phyloP scores from a whole-genome alignment of 305 asterid genomes.

The Striga hermonthica region DNA sequence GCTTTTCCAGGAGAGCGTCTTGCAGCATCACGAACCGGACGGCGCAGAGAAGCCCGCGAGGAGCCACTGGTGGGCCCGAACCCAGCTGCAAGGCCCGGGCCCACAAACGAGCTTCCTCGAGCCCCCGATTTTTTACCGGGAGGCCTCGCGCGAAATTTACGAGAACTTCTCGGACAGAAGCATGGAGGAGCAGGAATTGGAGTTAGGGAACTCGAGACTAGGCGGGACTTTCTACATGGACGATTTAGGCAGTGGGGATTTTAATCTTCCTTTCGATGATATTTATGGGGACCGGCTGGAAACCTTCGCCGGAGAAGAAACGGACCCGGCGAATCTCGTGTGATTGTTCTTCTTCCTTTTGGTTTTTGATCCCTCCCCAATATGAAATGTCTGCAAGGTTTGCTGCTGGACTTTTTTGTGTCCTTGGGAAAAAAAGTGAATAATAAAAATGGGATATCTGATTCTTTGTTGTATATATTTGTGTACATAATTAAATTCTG shows the following conservation, averaged over 20 bases:
- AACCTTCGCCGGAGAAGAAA: constrained; percentile 37
- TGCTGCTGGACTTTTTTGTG: background rate
- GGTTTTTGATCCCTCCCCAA: constrained; percentile 14
- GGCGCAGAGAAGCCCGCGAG: constrained; percentile 32
- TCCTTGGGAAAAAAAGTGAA: constrained; percentile 4
- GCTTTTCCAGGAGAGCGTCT: constrained; percentile 61
- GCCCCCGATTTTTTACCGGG: constrained; percentile 61
- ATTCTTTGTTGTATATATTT: constrained; percentile 60
- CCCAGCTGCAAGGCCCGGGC: constrained; percentile 33
- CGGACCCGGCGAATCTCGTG: constrained; percentile 47
- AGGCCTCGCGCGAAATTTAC: constrained; percentile 28
- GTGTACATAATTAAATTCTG: constrained; percentile 35
- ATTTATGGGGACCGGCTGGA: constrained; percentile 28
- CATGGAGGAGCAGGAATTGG: constrained; percentile 38
- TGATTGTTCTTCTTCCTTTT: constrained; percentile 33
- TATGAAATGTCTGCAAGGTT: background rate
- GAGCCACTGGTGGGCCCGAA: constrained; percentile 79
- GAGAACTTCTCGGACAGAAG: constrained; percentile 52
- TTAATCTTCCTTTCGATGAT: constrained; percentile 76
- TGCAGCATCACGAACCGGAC: constrained; percentile 43
- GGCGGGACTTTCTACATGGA: constrained; percentile 68
- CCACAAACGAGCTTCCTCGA: constrained; percentile 65
- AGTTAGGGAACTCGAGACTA: constrained; percentile 43
- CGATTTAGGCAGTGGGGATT: constrained; percentile 60
- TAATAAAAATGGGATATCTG: constrained; percentile 16